Evolutionary conservation across 2,329 filamentous ascomycete species (phyloP).

Genomic region (Akanthomyces uredinophilus): DNA sequence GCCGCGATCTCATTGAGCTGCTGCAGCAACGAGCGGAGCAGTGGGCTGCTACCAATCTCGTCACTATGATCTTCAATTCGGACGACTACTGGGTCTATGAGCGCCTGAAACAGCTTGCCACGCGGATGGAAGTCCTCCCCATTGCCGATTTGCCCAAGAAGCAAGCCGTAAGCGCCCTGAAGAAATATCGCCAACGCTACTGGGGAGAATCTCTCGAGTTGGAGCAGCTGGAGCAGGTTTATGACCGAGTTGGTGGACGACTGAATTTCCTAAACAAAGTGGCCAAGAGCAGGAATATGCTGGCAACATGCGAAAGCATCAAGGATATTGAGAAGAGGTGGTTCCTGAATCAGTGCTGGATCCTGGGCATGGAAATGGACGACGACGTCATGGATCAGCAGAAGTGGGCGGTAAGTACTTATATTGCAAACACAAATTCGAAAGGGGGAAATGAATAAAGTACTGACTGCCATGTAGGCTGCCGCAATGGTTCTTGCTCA

Average conservation of each 20-base stretch:
- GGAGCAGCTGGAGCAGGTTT: constrained; percentile 67
- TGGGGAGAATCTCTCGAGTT: constrained; percentile 55
- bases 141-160: constrained; percentile 76
- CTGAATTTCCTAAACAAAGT: constrained; percentile 84
- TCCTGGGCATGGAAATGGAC: constrained; percentile 71
- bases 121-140: constrained; percentile 88
- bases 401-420: constrained; percentile 73
- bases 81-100: constrained; percentile 99
- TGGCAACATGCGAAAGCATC: constrained; percentile 70
- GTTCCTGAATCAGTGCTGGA: constrained; percentile 73
- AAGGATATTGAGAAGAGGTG: constrained; percentile 66
- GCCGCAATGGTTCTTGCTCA: constrained; percentile 91
- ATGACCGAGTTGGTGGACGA: constrained; percentile 80
- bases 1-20: constrained; percentile 87
- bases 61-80: constrained; percentile 90
- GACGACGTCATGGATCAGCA: constrained; percentile 99
- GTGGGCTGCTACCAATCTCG: constrained; percentile 88
- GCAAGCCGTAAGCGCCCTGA: constrained; percentile 70
- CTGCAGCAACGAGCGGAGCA: constrained; percentile 93
- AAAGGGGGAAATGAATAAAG: not conserved
- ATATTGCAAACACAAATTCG: not conserved
- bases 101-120: constrained; percentile 83
- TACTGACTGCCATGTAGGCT: constrained; percentile 44
- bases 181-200: constrained; percentile 76
- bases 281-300: constrained; percentile 79